These are phyloP conservation scores for Naganishia sp. DNA, from an alignment of 1,284 basidiomycete genomes.

Conservation along the genomic window DNA sequence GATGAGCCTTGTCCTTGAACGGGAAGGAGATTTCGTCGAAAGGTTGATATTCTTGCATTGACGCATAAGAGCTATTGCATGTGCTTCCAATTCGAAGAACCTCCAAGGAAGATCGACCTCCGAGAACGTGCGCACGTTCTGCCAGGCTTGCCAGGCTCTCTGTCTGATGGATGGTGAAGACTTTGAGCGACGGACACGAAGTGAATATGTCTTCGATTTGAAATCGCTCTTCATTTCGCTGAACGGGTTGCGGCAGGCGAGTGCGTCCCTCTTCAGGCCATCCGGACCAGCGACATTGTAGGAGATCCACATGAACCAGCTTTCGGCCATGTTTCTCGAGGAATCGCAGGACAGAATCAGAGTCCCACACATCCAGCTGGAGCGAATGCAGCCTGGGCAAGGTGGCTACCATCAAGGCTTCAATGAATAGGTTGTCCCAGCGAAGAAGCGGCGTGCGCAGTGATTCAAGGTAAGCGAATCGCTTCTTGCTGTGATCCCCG, in stretches of 20 bases:
- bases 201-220: slow-evolving; percentile 22
- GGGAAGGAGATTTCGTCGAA: slow-evolving; percentile 9
- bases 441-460: slow-evolving; percentile 16
- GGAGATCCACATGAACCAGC: slow-evolving; percentile 11
- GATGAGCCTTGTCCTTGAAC: slow-evolving; percentile 8
- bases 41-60: slow-evolving; percentile 21
- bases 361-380: slow-evolving; percentile 21
- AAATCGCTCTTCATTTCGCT: neutral
- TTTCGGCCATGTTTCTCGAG: slow-evolving; percentile 15
- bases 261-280: neutral
- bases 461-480: slow-evolving; percentile 8
- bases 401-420: slow-evolving; percentile 17
- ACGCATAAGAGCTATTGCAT: slow-evolving; percentile 7
- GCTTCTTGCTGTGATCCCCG: neutral
- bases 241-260: neutral
- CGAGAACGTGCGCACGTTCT: neutral
- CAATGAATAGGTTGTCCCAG: slow-evolving; percentile 24
- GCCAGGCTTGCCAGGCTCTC: neutral
- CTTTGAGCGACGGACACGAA: neutral
- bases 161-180: slow-evolving; percentile 8
- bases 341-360: slow-evolving; percentile 11
- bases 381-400: slow-evolving; percentile 5
- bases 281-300: slow-evolving; percentile 17
- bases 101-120: neutral
- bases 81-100: slow-evolving; percentile 5